A percentile compares a stretch with the other conserved stretches of the same genome.
These are phyloP conservation scores for Talaromyces liani DNA, from an alignment of 495 filamentous ascomycete genomes.

Conservation along the genomic window DNA sequence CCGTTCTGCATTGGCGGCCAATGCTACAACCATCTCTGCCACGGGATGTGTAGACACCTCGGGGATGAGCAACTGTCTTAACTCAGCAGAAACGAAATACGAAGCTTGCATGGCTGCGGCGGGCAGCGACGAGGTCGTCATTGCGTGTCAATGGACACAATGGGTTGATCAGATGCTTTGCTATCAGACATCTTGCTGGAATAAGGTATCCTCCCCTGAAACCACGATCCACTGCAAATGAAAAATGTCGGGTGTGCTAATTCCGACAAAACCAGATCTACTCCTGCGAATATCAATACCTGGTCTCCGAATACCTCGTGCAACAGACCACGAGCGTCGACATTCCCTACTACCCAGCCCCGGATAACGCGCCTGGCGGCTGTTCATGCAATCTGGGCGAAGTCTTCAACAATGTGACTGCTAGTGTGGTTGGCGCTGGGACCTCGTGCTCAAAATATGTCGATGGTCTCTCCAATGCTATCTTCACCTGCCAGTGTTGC, in stretches of 20 bases:
- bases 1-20: not conserved
- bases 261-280: conserved; percentile 15
- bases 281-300: conserved; percentile 29
- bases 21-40: not conserved
- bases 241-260: not conserved
- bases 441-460: not conserved
- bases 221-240: too few relatives aligned
- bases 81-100: conserved; percentile 8
- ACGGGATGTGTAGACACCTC: conserved; percentile 15
- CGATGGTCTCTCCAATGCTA: not conserved
- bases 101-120: conserved; percentile 11
- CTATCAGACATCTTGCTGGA: conserved; percentile 17
- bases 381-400: conserved; percentile 27
- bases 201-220: conserved; percentile 13
- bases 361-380: conserved; percentile 22
- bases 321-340: conserved; percentile 18
- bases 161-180: conserved; percentile 15
- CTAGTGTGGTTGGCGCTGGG: not conserved
- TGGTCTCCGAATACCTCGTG: conserved; percentile 23
- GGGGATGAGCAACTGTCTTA: conserved; percentile 13
- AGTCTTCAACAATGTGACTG: conserved; percentile 13
- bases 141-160: conserved; percentile 13
- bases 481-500: conserved; percentile 16
- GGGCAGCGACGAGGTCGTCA: conserved; percentile 14
- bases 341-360: conserved; percentile 28